A percentile compares a stretch with the other conserved stretches of the same genome.
Evolutionary conservation across 83 land plant species (phyloP).

Genomic region (Thuja plicata): DNA sequence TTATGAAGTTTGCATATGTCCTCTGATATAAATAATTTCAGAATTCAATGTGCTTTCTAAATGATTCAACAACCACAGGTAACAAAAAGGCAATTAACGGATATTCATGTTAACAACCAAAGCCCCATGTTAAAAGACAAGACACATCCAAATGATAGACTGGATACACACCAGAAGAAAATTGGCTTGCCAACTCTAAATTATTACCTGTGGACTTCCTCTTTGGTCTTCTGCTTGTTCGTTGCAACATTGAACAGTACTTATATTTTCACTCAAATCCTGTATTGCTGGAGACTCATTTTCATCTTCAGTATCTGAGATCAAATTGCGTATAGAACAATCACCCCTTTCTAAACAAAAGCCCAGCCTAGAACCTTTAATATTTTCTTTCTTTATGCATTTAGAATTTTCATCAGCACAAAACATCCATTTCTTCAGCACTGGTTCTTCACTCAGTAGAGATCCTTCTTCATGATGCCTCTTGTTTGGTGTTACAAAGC

Average conservation of each 20-base stretch:
- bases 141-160: neutral
- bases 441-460: slow-evolving; percentile 59
- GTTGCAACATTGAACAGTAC: neutral
- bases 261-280: neutral
- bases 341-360: slow-evolving; percentile 14
- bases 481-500: slow-evolving; percentile 45
- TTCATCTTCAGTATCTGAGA: neutral
- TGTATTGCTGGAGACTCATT: neutral
- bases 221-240: neutral
- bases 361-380: neutral
- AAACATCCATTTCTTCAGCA: slow-evolving; percentile 51
- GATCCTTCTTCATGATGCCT: slow-evolving; percentile 46
- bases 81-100: neutral
- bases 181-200: neutral
- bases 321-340: neutral
- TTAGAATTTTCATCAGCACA: slow-evolving; percentile 6
- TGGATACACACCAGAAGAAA: neutral
- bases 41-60: neutral
- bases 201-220: neutral
- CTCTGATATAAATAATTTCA: neutral
- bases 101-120: neutral
- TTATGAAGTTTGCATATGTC: neutral
- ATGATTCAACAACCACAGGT: neutral
- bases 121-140: neutral
- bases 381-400: neutral